A percentile compares a stretch with the other conserved stretches of the same genome.
These are phyloP conservation scores for Aspergillus candidus DNA, from an alignment of 2,329 filamentous ascomycete species.

Conservation along the genomic window DNA sequence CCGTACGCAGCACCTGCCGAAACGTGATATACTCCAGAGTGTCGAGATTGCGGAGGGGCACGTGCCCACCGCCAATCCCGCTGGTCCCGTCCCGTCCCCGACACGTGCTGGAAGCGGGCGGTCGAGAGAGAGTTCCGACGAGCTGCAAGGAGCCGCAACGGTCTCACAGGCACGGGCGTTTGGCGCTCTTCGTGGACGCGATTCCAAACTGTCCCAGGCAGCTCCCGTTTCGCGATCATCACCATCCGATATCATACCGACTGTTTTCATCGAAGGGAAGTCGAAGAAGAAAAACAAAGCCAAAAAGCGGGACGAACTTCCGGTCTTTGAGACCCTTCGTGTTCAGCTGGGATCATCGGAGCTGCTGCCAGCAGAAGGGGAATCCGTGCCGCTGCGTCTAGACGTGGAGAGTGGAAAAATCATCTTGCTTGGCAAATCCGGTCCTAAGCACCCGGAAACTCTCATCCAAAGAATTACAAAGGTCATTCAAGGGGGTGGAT, in stretches of 20 bases:
- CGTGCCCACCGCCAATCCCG: neutral
- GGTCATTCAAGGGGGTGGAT: conserved; percentile 14
- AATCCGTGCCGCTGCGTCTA: too few relatives aligned
- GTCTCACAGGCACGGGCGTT: conserved; percentile 15
- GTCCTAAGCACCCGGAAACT: conserved; percentile 4
- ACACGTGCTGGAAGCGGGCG: conserved; percentile 3
- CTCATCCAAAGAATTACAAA: conserved; percentile 17
- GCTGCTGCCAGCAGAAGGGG: conserved; percentile 2
- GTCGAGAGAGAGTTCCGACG: conserved; percentile 35
- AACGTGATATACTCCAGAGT: conserved; percentile 8
- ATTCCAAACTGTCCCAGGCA: conserved; percentile 1
- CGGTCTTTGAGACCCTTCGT: conserved; percentile 14
- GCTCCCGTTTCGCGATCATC: conserved; percentile 16
- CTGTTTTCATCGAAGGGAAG: conserved; percentile 19
- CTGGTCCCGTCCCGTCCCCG: neutral
- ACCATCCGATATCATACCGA: conserved; percentile 29
- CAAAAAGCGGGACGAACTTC: neutral
- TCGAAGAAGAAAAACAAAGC: conserved; percentile 5
- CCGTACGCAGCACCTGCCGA: neutral
- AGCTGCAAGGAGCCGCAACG: conserved; percentile 34
- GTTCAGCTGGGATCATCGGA: conserved; percentile 19
- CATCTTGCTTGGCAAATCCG: too few relatives aligned
- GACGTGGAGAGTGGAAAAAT: too few relatives aligned
- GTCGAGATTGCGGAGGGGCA: conserved; percentile 12
- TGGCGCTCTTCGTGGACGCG: conserved; percentile 3